Percentiles rank a stretch among this genome's conserved stretches.
These are phyloP conservation scores for Fraxinus excelsior DNA, from an alignment of 257 asterid genomes.

Conservation along the genomic window DNA sequence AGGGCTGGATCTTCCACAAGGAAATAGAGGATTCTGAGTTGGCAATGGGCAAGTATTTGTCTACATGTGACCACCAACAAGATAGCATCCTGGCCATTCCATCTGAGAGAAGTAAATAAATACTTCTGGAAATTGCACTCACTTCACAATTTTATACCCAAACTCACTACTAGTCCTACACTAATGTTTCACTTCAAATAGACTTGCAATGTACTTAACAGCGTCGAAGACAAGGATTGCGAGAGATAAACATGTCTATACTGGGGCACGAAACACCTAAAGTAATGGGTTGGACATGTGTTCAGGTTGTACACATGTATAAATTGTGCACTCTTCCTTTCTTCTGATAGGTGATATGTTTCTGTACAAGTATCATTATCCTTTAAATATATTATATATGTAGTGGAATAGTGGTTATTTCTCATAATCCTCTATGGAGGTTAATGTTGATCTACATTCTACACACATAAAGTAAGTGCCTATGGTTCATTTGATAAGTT, in stretches of 20 bases:
- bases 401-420: not conserved
- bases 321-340: not conserved
- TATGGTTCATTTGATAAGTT: too few relatives aligned
- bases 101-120: not conserved
- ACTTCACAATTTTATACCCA: not conserved
- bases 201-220: not conserved
- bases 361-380: not conserved
- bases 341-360: not conserved
- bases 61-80: not conserved
- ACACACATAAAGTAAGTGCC: not conserved
- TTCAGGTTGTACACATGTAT: not conserved
- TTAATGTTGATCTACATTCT: not conserved
- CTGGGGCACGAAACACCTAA: not conserved
- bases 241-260: not conserved
- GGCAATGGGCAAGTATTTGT: not conserved
- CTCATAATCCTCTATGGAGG: not conserved
- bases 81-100: not conserved
- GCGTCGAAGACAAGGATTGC: not conserved
- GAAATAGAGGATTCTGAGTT: not conserved
- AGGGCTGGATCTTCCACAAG: not conserved
- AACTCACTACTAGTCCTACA: not conserved
- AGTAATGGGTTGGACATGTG: not conserved
- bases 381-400: not conserved
- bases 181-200: not conserved
- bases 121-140: not conserved